A percentile compares a stretch with the other conserved stretches of the same genome.
phyloP scores from a whole-genome alignment of 345 rosid species.

The Moricandia moricandioides region DNA sequence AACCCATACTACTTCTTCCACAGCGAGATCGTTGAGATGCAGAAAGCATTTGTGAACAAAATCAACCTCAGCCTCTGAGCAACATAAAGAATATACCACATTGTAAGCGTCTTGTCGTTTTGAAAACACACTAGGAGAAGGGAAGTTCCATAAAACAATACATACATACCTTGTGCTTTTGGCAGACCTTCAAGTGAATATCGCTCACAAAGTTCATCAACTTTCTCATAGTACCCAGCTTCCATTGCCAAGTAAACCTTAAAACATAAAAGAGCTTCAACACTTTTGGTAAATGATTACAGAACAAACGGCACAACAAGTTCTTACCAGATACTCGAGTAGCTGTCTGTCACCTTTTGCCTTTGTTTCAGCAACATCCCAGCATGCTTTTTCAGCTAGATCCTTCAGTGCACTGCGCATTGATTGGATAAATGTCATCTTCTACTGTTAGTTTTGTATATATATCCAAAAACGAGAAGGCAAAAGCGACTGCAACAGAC shows the following conservation, averaged over 20 bases:
- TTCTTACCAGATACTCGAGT: constrained; percentile 51
- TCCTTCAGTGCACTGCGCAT: constrained; percentile 61
- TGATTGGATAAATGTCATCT: background rate
- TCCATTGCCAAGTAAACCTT: constrained; percentile 98
- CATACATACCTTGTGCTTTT: constrained; percentile 52
- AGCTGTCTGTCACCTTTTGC: constrained; percentile 65
- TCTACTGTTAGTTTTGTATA: background rate
- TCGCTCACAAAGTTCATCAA: constrained; percentile 75
- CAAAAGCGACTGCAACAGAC: constrained; percentile 31
- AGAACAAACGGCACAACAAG: background rate
- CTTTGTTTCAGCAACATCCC: constrained; percentile 92
- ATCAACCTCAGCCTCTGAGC: constrained; percentile 54
- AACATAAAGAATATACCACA: constrained; percentile 16
- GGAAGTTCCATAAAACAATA: background rate
- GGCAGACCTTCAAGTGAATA: constrained; percentile 77
- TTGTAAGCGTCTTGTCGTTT: constrained; percentile 6
- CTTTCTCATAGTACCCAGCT: constrained; percentile 94
- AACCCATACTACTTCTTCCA: constrained; percentile 73
- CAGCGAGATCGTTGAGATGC: constrained; percentile 57
- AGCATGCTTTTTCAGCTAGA: constrained; percentile 81
- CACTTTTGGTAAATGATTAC: background rate
- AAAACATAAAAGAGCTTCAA: background rate
- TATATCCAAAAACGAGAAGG: background rate
- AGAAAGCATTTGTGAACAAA: constrained; percentile 47
- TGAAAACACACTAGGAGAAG: background rate